phyloP scores from a whole-genome alignment of 768 basidiomycete species.

The Pleurotus citrinopileatus region DNA sequence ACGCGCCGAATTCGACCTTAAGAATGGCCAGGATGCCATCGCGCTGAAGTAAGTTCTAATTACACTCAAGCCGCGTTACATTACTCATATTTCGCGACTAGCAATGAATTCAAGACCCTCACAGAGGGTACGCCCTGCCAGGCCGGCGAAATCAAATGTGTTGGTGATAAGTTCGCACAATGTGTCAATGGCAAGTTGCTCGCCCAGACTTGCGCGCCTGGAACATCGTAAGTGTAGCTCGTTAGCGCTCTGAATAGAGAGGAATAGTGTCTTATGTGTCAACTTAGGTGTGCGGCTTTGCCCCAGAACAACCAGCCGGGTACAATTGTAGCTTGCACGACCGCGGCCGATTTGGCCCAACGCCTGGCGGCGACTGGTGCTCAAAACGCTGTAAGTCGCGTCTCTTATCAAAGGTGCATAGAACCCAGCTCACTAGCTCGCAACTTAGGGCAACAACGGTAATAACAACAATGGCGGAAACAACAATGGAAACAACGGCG shows the following conservation, averaged over 20 bases:
- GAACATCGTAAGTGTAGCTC: constrained; percentile 29
- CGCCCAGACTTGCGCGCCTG: constrained; percentile 28
- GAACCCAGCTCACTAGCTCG: constrained; percentile 15
- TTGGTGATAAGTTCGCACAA: constrained; percentile 48
- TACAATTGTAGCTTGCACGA: constrained; percentile 51
- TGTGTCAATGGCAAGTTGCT: constrained; percentile 50
- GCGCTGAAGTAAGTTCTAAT: constrained; percentile 33
- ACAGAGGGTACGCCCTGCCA: constrained; percentile 32
- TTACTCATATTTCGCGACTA: constrained; percentile 12
- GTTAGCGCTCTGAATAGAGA: neutral
- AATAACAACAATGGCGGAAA: constrained; percentile 9
- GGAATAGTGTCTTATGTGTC: neutral
- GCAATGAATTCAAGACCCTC: constrained; percentile 32
- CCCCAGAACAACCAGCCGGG: constrained; percentile 49
- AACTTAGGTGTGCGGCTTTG: constrained; percentile 44
- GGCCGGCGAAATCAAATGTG: constrained; percentile 43
- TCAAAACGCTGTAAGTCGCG: neutral
- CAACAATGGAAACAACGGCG: constrained; percentile 12
- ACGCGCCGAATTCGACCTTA: constrained; percentile 27
- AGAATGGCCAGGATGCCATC: constrained; percentile 41
- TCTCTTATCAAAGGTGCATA: neutral
- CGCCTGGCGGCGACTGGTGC: constrained; percentile 44
- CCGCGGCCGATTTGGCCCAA: constrained; percentile 39
- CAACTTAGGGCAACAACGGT: constrained; percentile 7
- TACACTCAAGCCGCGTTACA: neutral